A percentile compares a stretch with the other conserved stretches of the same genome.
phyloP scores from a whole-genome alignment of 768 basidiomycete genomes.

The Kwoniella dejecticola region DNA sequence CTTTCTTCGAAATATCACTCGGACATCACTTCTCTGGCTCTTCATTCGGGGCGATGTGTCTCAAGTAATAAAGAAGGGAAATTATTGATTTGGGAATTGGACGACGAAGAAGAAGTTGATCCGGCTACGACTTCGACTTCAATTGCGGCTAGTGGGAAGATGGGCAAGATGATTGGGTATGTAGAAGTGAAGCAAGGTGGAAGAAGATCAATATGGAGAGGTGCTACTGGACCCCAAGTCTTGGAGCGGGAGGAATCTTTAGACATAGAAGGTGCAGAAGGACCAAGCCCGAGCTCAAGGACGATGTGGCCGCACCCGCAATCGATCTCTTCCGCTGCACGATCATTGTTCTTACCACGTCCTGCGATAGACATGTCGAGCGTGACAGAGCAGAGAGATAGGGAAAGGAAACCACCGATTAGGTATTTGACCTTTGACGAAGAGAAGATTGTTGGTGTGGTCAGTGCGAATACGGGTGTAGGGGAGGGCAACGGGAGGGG shows the following conservation, averaged over 20 bases:
- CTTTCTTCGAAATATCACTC: slow-evolving; percentile 44
- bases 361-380: slow-evolving; percentile 23
- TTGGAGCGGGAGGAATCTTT: slow-evolving; percentile 1
- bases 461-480: too few relatives aligned
- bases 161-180: slow-evolving; percentile 36
- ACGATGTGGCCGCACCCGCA: slow-evolving; percentile 44
- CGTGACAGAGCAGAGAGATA: neutral
- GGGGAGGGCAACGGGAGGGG: neutral
- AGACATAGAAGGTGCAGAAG: neutral
- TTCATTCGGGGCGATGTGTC: slow-evolving; percentile 46
- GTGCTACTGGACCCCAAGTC: slow-evolving; percentile 22
- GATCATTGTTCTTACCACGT: slow-evolving; percentile 41
- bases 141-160: slow-evolving; percentile 19
- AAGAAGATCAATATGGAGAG: slow-evolving; percentile 29
- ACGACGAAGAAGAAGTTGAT: slow-evolving; percentile 32
- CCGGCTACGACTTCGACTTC: too few relatives aligned
- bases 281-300: neutral
- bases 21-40: slow-evolving; percentile 46
- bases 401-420: slow-evolving; percentile 21
- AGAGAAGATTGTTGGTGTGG: slow-evolving; percentile 54
- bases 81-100: slow-evolving; percentile 53
- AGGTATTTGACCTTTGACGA: slow-evolving; percentile 52
- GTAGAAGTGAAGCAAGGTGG: slow-evolving; percentile 47
- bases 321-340: slow-evolving; percentile 50
- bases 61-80: slow-evolving; percentile 49